These are phyloP conservation scores for Daldinia grandis DNA, from an alignment of 495 filamentous ascomycete species.

Conservation along the genomic window DNA sequence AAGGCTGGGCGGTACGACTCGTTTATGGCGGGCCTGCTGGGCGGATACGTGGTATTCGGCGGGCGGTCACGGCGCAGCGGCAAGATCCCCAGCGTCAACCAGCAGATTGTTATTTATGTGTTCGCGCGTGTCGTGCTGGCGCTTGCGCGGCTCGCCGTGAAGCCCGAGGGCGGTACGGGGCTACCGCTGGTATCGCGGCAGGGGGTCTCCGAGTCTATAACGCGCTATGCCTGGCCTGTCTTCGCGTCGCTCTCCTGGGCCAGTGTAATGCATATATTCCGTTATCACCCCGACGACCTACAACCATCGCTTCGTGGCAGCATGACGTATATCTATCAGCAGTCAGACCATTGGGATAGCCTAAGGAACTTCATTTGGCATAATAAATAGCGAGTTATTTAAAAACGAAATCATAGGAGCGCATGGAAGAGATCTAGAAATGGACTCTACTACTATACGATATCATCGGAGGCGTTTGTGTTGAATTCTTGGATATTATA, in stretches of 20 bases:
- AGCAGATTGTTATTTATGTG: slow-evolving; percentile 98
- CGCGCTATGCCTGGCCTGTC: slow-evolving; percentile 81
- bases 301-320: slow-evolving; percentile 91
- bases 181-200: slow-evolving; percentile 54
- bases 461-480: slow-evolving; percentile 24
- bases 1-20: slow-evolving; percentile 71
- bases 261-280: slow-evolving; percentile 93
- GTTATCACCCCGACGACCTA: slow-evolving; percentile 87
- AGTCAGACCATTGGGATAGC: slow-evolving; percentile 85
- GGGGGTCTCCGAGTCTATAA: slow-evolving; percentile 56
- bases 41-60: slow-evolving; percentile 94
- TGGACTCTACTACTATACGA: slow-evolving; percentile 16
- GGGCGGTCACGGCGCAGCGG: slow-evolving; percentile 62
- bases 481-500: neutral
- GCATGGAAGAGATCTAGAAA: neutral
- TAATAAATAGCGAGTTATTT: slow-evolving; percentile 70
- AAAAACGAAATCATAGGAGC: neutral
- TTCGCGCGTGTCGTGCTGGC: slow-evolving; percentile 91
- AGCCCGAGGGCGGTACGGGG: slow-evolving; percentile 59
- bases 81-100: slow-evolving; percentile 80
- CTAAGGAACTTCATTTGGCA: slow-evolving; percentile 80
- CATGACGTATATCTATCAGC: slow-evolving; percentile 95
- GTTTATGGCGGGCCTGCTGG: slow-evolving; percentile 89
- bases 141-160: slow-evolving; percentile 80
- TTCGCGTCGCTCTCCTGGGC: slow-evolving; percentile 93